Evolutionary conservation across 2,329 filamentous ascomycete genomes (phyloP), one percentile per base, ranked within the genome.

Genomic region (Colletotrichum ledebouriae): DNA sequence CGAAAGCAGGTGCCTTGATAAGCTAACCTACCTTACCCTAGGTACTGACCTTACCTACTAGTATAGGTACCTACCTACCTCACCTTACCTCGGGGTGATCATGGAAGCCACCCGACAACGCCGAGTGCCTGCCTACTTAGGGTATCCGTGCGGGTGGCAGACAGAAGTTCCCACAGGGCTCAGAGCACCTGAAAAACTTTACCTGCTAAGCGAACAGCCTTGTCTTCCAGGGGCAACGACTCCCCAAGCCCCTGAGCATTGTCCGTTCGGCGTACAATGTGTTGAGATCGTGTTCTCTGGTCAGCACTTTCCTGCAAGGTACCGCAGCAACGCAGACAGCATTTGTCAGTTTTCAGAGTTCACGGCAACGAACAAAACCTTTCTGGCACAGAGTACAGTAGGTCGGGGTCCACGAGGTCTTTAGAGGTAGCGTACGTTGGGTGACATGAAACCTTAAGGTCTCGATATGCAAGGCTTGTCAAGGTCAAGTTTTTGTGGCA

Each of bases 401-500:
- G 22, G 25, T 46, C 42, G 25, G 52, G 52, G 60, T 33, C 44
- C 33, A 29, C 6, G 6, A 29, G 5, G 22, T 22, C 3, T 3
- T 22, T 17, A 22, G 4, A 22, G 22, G 25, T 29, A 29, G 25
- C 25, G 25, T 29, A 29, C 3, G 56, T 56, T 44, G 59, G 59
- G 59, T 67, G 59, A 34, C 52, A 63, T 63, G 22, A 58, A 67
- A 63, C 64, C 59, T 67, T 58, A 67, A 67, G 64, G 37, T 29
- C 39, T 39, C 29, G 61, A 34, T 20, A 64, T 59, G 44, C 61
- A 33, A 50, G 20, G 33, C 58, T 41, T 59, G 44, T 41, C 33
- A 41, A 42, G 10, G 44, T 41, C 33, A 41, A 42, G 13, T n/a
- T 33, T 39, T 17, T 41, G 25, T 50, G 44, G 57, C 57, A 59